Evolutionary conservation across 169 alveolate species (phyloP), one percentile per base, ranked within the genome.

Genomic region (Nephromyces sp.): DNA sequence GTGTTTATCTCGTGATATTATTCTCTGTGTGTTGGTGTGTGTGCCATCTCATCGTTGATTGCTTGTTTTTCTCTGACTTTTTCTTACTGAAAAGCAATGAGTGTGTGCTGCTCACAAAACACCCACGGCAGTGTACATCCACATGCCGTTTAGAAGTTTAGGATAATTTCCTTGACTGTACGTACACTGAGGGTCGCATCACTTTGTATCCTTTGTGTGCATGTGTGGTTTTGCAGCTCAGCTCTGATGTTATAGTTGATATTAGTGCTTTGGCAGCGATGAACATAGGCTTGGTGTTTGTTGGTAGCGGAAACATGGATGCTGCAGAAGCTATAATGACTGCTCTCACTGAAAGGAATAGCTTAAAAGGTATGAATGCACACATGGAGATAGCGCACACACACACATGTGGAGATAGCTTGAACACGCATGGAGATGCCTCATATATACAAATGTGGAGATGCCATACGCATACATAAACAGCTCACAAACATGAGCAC

Each of bases 221-320:
- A n/a, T n/a, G n/a, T n/a, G n/a, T n/a, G n/a, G n/a, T n/a, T 31
- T 5, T 52, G 21, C 82, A 68, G 82, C 70, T 76, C 8, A 78
- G 71, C 32, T 65, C 75, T 25, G 70, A 77, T 4, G 69, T 76
- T 31, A 70, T 76, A 32, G 70, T 94, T 35, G 98, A 93, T 79
- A 84, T 95, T 35, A 86, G 97, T 32, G 98, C 98, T 33, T 89
- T 95, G 84, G 96, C 99, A 15, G 97, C 99, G 25, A 78, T 96
- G 24, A 89, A 97, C 6, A 86, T 96, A 70, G 99, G 99, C 1
- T 86, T 96, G 52, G 92, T 95, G 31, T 96, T 92, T 82, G 94
- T 94, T 28, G 99, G 99, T 95, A 68, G 82, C 72, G 65, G 69
- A 67, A 92, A 92, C 80, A 96, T 93, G 72, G 98, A 95, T 67